phyloP scores from a whole-genome alignment of 2,329 filamentous ascomycete genomes.

The Fusarium drepaniforme region DNA sequence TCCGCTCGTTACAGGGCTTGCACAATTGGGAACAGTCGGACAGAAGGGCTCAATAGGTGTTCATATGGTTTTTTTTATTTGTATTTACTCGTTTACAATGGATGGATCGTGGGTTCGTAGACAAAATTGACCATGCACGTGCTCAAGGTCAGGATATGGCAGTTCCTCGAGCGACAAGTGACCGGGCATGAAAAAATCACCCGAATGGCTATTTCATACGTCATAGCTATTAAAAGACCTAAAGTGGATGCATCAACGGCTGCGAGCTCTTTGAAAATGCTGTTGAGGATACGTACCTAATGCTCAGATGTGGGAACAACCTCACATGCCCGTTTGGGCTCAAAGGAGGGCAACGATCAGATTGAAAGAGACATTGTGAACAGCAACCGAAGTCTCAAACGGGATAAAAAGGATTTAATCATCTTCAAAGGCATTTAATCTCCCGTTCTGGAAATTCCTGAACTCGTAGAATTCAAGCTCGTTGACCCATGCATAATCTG shows the following conservation, averaged over 20 bases:
- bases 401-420: neutral
- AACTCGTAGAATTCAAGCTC: neutral
- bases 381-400: neutral
- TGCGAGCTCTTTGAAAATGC: neutral
- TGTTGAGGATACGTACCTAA: neutral
- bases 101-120: neutral
- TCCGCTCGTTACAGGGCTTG: neutral
- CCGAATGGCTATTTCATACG: neutral
- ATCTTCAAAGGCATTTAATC: neutral
- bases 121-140: neutral
- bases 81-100: neutral
- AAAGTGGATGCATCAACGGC: neutral
- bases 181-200: neutral
- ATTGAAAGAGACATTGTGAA: neutral
- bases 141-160: neutral
- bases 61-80: neutral
- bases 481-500: neutral
- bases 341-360: neutral
- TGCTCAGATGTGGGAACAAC: neutral
- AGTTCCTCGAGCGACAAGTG: neutral
- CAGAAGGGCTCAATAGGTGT: neutral
- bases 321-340: neutral
- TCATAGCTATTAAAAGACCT: neutral
- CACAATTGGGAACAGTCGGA: neutral
- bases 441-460: neutral